Evolutionary conservation across 208 protist species (phyloP).

Genomic region (Leishmania aethiopica): DNA sequence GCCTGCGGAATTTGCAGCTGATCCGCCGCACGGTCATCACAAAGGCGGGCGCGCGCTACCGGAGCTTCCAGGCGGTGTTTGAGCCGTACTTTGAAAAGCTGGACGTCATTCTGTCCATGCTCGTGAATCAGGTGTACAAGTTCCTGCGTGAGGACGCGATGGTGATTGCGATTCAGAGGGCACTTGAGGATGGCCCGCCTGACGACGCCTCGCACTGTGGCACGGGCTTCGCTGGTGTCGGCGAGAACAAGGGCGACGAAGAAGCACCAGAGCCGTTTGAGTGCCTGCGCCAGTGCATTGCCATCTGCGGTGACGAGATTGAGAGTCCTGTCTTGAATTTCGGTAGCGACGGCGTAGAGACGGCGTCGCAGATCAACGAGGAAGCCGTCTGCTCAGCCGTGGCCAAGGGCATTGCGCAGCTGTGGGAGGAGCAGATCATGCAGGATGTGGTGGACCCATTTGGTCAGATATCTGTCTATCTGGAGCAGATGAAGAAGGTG

Average conservation of each 20-base stretch:
- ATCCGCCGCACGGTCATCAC: constrained; percentile 79
- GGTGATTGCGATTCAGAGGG: constrained; percentile 75
- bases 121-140: constrained; percentile 68
- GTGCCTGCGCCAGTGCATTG: constrained; percentile 75
- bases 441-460: constrained; percentile 80
- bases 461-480: constrained; percentile 64
- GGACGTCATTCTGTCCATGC: constrained; percentile 65
- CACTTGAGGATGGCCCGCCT: constrained; percentile 61
- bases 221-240: neutral
- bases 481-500: constrained; percentile 89
- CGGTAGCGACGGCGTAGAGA: constrained; percentile 53
- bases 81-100: constrained; percentile 91
- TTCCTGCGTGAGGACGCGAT: constrained; percentile 71
- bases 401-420: constrained; percentile 49
- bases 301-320: constrained; percentile 71
- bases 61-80: constrained; percentile 71
- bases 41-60: constrained; percentile 57
- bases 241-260: constrained; percentile 16
- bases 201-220: neutral
- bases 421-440: constrained; percentile 90
- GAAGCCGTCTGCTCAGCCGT: constrained; percentile 57
- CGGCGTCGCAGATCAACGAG: constrained; percentile 60
- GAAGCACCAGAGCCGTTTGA: constrained; percentile 50
- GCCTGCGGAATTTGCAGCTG: constrained; percentile 61
- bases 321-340: constrained; percentile 53